Evolutionary conservation across 257 asterid genomes (phyloP).

Genomic region (Prunella vulgaris): DNA sequence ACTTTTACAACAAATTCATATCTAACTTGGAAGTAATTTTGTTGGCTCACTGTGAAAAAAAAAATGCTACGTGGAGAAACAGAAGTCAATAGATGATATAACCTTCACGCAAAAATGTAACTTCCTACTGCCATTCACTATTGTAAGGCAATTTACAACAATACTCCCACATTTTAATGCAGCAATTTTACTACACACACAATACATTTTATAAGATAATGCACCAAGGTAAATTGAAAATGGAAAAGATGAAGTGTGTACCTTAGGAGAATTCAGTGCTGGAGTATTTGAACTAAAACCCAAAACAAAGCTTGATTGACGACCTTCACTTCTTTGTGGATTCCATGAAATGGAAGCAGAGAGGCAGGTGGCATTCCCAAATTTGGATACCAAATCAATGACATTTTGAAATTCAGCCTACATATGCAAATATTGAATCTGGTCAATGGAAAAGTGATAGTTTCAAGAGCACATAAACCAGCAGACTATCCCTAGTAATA

Average conservation of each 20-base stretch:
- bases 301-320: conserved; percentile 69
- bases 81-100: not conserved
- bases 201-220: not conserved
- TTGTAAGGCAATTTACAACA: not conserved
- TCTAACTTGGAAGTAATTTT: not conserved
- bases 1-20: not conserved
- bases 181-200: not conserved
- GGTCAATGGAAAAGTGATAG: not conserved
- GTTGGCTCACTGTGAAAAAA: not conserved
- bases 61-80: not conserved
- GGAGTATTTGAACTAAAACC: conserved; percentile 70
- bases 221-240: not conserved
- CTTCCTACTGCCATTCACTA: not conserved
- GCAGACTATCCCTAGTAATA: not conserved
- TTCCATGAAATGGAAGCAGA: conserved; percentile 92
- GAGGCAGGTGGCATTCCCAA: conserved; percentile 53
- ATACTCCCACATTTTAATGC: not conserved
- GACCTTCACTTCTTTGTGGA: conserved; percentile 62
- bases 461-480: not conserved
- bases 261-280: conserved; percentile 83
- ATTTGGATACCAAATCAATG: conserved; percentile 68
- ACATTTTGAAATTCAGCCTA: conserved; percentile 89
- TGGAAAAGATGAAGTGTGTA: conserved; percentile 22
- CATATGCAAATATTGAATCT: conserved; percentile 4
- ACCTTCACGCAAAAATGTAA: not conserved